Conservation (phyloP, 148 eudicot species). For the Rhododendron simsii region DNA sequence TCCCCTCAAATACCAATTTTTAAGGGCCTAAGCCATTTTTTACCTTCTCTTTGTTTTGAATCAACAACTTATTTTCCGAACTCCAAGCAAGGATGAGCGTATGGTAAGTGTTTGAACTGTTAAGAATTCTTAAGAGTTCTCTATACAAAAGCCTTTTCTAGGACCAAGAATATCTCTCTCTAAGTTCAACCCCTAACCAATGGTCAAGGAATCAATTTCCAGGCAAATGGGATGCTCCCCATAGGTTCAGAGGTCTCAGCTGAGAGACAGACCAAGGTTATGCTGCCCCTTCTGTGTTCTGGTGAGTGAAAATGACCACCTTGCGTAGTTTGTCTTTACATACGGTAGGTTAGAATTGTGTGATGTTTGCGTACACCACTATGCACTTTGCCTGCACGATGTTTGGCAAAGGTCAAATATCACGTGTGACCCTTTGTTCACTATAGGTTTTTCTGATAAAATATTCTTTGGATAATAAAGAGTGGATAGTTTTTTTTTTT, state of each 20-base stretch:
- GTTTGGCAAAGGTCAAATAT: not conserved
- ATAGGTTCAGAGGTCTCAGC: not conserved
- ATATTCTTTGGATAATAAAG: not conserved
- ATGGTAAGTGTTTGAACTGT: not conserved
- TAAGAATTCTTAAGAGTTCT: not conserved
- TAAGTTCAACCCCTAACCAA: not conserved
- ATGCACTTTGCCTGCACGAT: not conserved
- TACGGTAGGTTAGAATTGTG: not conserved
- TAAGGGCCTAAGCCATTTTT: not conserved
- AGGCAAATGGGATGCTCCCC: not conserved
- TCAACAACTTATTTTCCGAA: not conserved
- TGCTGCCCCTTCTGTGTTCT: not conserved
- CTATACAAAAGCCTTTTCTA: not conserved
- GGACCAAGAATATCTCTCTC: not conserved
- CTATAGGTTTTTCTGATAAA: not conserved
- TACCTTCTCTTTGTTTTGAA: not conserved
- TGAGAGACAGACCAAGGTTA: not conserved
- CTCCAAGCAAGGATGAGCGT: not conserved
- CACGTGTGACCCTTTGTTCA: not conserved
- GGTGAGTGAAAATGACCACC: not conserved
- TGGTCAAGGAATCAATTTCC: not conserved
- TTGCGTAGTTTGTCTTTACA: not conserved
- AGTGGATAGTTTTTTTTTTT: no score
- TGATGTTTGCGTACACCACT: not conserved
- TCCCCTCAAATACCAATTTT: not conserved